phyloP scores from a whole-genome alignment of 805 yeast species.

The Candida pseudoglaebosa region DNA sequence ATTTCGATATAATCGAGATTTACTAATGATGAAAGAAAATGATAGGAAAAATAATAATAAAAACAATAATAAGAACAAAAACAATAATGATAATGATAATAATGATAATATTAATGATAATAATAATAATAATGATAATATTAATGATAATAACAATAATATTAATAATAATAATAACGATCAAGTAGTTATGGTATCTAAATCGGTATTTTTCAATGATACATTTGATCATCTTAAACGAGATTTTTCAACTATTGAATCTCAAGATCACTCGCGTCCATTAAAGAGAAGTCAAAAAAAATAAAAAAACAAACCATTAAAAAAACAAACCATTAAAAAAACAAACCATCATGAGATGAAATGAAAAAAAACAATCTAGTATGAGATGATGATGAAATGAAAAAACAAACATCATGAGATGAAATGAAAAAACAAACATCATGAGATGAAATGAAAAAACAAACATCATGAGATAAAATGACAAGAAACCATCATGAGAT shows the following conservation, averaged over 20 bases:
- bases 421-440: too few relatives aligned
- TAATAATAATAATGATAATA: too few relatives aligned
- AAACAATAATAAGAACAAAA: too few relatives aligned
- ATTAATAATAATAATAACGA: neutral
- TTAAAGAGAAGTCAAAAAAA: neutral
- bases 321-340: neutral
- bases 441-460: too few relatives aligned
- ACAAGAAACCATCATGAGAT: too few relatives aligned
- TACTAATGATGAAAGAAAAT: neutral
- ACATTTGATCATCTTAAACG: neutral
- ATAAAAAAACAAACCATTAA: neutral
- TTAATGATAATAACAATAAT: neutral
- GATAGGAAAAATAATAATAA: too few relatives aligned
- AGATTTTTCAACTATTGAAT: neutral
- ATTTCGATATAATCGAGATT: constrained; percentile 16
- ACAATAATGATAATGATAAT: neutral
- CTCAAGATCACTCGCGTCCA: neutral
- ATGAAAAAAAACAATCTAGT: too few relatives aligned
- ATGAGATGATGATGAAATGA: too few relatives aligned
- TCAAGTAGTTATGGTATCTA: too few relatives aligned
- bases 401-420: too few relatives aligned
- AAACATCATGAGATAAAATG: too few relatives aligned
- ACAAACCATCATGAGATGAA: too few relatives aligned
- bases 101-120: neutral
- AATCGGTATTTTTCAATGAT: neutral